phyloP scores from a whole-genome alignment of 495 filamentous ascomycete genomes.

The Chaetomium cochliodes region DNA sequence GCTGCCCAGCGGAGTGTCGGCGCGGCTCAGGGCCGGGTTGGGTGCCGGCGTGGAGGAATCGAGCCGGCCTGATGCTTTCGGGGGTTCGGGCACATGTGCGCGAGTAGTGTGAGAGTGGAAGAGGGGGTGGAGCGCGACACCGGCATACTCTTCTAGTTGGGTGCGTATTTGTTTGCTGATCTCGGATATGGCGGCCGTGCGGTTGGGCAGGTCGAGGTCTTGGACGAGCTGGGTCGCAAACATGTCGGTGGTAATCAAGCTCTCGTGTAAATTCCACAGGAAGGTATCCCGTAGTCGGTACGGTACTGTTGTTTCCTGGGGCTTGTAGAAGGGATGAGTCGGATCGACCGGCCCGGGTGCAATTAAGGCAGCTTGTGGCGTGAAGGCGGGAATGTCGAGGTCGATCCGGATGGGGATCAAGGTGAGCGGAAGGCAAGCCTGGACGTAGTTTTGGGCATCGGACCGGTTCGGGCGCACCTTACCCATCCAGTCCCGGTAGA shows the following conservation, averaged over 20 bases:
- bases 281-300: conserved; percentile 91
- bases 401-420: conserved; percentile 96
- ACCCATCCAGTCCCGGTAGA: conserved; percentile 94
- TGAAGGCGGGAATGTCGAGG: conserved; percentile 79
- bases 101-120: conserved; percentile 63
- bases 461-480: conserved; percentile 58
- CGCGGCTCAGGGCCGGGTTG: conserved; percentile 37
- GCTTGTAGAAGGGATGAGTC: conserved; percentile 68
- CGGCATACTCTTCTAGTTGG: conserved; percentile 94
- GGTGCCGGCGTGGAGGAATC: conserved; percentile 46
- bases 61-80: conserved; percentile 35
- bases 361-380: conserved; percentile 70
- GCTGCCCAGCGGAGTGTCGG: conserved; percentile 51
- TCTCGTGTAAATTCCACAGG: conserved; percentile 96
- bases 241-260: conserved; percentile 87
- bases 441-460: conserved; percentile 76
- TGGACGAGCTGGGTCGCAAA: conserved; percentile 89
- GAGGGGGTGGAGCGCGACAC: conserved; percentile 87
- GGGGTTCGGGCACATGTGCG: conserved; percentile 40
- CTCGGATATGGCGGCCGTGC: conserved; percentile 61
- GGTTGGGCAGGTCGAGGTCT: conserved; percentile 87
- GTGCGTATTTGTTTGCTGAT: conserved; percentile 93
- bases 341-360: conserved; percentile 55
- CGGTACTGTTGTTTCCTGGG: conserved; percentile 71
- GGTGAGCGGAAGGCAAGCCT: conserved; percentile 80